phyloP scores from a whole-genome alignment of 1,284 basidiomycete genomes.

The Puccinia coronata region DNA sequence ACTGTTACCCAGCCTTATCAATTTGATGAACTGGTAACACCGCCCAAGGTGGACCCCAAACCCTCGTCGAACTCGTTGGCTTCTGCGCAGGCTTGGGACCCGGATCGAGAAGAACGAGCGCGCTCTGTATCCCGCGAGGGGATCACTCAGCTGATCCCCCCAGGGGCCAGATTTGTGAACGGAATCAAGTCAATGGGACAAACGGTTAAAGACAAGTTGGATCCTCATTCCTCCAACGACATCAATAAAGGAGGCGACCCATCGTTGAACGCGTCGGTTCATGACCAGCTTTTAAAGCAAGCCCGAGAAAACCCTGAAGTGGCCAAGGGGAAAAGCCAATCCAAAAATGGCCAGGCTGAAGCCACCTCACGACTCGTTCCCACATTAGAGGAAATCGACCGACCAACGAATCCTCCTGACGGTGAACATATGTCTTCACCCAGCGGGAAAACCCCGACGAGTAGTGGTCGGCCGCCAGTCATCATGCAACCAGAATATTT shows the following conservation, averaged over 20 bases:
- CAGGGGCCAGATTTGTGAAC: conserved; percentile 54
- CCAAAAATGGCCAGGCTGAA: conserved; percentile 7
- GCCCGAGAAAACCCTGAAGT: conserved; percentile 14
- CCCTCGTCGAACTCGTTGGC: conserved; percentile 8
- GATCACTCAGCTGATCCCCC: conserved; percentile 29
- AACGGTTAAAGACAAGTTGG: conserved; percentile 68
- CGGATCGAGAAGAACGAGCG: conserved; percentile 40
- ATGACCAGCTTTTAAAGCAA: conserved; percentile 37
- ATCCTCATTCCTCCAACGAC: conserved; percentile 59
- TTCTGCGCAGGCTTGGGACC: conserved; percentile 36
- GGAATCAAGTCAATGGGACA: conserved; percentile 70
- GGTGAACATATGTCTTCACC: not conserved
- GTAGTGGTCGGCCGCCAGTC: not conserved
- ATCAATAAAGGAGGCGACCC: conserved; percentile 31
- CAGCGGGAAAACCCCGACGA: conserved; percentile 7
- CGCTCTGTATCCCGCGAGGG: conserved; percentile 10
- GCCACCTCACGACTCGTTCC: conserved; percentile 24
- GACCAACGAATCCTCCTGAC: not conserved
- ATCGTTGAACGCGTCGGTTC: conserved; percentile 32
- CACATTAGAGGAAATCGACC: conserved; percentile 33
- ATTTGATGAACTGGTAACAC: too few relatives aligned
- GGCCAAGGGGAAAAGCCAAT: conserved; percentile 24
- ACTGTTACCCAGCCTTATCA: too few relatives aligned
- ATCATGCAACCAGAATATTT: not conserved
- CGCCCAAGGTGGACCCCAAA: not conserved